A percentile compares a stretch with the other conserved stretches of the same genome.
phyloP scores from a whole-genome alignment of 2,329 filamentous ascomycete species.

The Aspergillus bombycis region DNA sequence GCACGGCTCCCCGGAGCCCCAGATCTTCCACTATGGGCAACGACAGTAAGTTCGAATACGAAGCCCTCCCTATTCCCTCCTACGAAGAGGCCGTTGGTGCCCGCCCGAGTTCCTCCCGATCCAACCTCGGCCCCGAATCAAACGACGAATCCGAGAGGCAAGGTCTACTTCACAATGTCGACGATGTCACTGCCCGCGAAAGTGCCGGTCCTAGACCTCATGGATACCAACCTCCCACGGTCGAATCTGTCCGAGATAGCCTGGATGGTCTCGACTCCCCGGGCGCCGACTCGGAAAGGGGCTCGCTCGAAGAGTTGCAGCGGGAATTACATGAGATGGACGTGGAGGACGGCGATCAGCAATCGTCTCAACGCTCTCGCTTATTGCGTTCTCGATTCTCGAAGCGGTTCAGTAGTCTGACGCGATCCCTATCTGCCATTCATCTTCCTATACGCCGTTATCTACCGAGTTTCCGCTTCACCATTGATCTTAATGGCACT shows the following conservation, averaged over 20 bases:
- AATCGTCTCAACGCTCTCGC: constrained; percentile 38
- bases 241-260: constrained; percentile 74
- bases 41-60: constrained; percentile 62
- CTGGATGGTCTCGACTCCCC: constrained; percentile 60
- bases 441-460: constrained; percentile 54
- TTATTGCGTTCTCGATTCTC: constrained; percentile 54
- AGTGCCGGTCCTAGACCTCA: constrained; percentile 48
- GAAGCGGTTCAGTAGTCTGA: constrained; percentile 60
- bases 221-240: constrained; percentile 78
- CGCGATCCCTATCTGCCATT: constrained; percentile 60
- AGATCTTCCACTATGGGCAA: constrained; percentile 40
- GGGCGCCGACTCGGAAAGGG: constrained; percentile 55
- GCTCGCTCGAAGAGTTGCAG: constrained; percentile 67
- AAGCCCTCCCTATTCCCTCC: constrained; percentile 72
- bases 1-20: constrained; percentile 37
- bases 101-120: constrained; percentile 55
- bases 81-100: constrained; percentile 79
- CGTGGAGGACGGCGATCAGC: constrained; percentile 66
- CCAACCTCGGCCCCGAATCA: constrained; percentile 56
- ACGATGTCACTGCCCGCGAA: constrained; percentile 39
- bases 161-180: constrained; percentile 67
- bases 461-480: constrained; percentile 45
- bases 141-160: constrained; percentile 76
- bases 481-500: constrained; percentile 41
- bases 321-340: constrained; percentile 89